Conservation (phyloP, 2,329 filamentous ascomycete species). For the Periglandula ipomoeae region DNA sequence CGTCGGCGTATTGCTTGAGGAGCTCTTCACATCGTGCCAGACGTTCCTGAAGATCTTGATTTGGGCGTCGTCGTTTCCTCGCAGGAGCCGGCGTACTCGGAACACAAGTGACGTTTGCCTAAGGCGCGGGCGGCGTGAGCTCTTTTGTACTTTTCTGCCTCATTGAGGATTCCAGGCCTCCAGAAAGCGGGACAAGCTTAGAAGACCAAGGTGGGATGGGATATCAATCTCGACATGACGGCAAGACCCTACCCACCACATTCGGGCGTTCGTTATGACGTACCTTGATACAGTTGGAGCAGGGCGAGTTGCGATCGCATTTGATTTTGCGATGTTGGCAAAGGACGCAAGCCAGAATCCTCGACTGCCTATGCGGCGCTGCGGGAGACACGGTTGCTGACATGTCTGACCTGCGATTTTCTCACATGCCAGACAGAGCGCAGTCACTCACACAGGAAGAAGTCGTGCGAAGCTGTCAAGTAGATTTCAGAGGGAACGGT, state of each 20-base stretch:
- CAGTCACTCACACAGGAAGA: not conserved
- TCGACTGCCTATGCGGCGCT: slow-evolving; percentile 28
- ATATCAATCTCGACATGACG: not conserved
- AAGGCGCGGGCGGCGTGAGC: slow-evolving; percentile 10
- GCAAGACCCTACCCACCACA: not conserved
- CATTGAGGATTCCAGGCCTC: not conserved
- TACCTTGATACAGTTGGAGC: slow-evolving; percentile 53
- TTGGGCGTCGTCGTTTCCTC: slow-evolving; percentile 48
- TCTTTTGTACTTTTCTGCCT: not conserved
- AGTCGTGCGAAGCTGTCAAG: no score
- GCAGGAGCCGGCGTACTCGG: slow-evolving; percentile 52
- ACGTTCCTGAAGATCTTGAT: slow-evolving; percentile 53
- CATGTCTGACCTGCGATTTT: slow-evolving; percentile 18
- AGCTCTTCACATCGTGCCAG: slow-evolving; percentile 50
- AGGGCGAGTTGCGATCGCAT: slow-evolving; percentile 50
- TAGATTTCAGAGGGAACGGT: no score
- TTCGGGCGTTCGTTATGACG: slow-evolving; percentile 9
- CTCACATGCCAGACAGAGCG: slow-evolving; percentile 21
- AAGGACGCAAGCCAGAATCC: slow-evolving; percentile 45
- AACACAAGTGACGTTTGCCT: slow-evolving; percentile 51
- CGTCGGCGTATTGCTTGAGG: slow-evolving; percentile 45
- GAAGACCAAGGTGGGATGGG: not conserved
- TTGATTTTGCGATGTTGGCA: slow-evolving; percentile 56
- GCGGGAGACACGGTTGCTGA: slow-evolving; percentile 18
- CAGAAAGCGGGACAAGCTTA: not conserved